phyloP scores from a whole-genome alignment of 495 filamentous ascomycete genomes.

The Haplographium delicatum region DNA sequence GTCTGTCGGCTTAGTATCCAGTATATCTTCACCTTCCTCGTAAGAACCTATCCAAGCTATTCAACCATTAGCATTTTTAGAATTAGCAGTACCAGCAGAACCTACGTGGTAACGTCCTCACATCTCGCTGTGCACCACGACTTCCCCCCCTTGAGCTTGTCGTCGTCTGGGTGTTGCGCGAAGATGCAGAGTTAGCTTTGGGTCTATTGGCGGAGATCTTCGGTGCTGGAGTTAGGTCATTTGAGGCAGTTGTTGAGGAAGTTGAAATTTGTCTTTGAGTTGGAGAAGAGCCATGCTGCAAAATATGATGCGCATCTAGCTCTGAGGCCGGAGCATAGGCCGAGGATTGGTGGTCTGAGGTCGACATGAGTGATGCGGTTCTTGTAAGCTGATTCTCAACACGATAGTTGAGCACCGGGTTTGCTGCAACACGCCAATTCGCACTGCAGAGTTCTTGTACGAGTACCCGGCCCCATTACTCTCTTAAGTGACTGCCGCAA shows the following conservation, averaged over 20 bases:
- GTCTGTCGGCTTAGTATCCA: conserved; percentile 25
- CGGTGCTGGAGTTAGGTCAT: conserved; percentile 8
- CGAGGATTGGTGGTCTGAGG: conserved; percentile 7
- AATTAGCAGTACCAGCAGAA: not conserved
- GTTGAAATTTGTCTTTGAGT: conserved; percentile 10
- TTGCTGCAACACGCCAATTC: not conserved
- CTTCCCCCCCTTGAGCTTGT: conserved; percentile 22
- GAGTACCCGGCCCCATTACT: too few relatives aligned
- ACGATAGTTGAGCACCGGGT: not conserved
- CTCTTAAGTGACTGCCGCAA: too few relatives aligned
- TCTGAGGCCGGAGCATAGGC: not conserved
- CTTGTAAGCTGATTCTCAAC: not conserved
- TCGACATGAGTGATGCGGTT: conserved; percentile 10
- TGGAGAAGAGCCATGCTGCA: conserved; percentile 10
- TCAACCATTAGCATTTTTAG: conserved; percentile 20
- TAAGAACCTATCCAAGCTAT: conserved; percentile 53
- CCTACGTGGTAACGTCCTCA: conserved; percentile 39
- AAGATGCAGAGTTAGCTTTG: conserved; percentile 16
- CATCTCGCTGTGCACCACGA: conserved; percentile 25
- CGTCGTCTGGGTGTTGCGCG: conserved; percentile 14
- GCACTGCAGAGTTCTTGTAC: not conserved
- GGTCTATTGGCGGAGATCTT: conserved; percentile 10
- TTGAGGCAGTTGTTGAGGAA: conserved; percentile 12
- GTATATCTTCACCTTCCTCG: conserved; percentile 26
- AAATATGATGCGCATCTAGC: conserved; percentile 15